Base-by-base conservation (phyloP, 1,284 basidiomycete species). In the Puccinia triticina region DNA sequence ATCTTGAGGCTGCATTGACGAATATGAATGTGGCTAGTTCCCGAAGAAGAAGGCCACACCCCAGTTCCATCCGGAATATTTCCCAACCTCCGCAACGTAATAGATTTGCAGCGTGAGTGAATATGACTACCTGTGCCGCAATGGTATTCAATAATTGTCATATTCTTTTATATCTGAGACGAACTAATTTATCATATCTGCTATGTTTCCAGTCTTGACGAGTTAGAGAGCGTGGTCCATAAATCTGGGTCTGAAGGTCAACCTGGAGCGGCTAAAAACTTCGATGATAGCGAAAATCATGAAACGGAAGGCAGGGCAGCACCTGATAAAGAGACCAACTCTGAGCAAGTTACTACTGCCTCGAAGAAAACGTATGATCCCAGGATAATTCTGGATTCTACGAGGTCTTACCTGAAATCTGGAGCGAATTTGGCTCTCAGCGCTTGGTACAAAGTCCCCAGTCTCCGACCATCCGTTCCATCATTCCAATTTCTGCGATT, bases 351-450 rank as follows among this genome's bases (percentile, higher is more conserved):
- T 57, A n/a, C n/a, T n/a, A 26, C n/a, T 57, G 4, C 55, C 12
- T 57, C 23, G 5, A 57, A 26, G 55, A 26, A 1, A 57, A 26
- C 23, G n/a, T 57, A 26, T 26, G 12, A 57, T 57, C 26, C 55
- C 8, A 57, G 55, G 12, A 26, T 57, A 29, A 57, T 57, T 26
- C 26, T 57, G 21, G 55, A 57, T 57, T 57, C 55, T 26, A 26
- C 55, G n/a, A 57, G 55, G 26, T n/a, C 55, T 57, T 57, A 57
- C 55, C 55, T 57, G 55, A 26, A 57, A 57, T 57, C 55, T 26
- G 21, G 21, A 26, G 26, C 8, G 55, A 29, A 57, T n/a, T n/a
- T n/a, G 55, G 26, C 21, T 26, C 21, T 57, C 23, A 26, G 26
- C 26, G 23, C 55, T 26, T 57, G 23, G 55, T 11, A 57, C n/a